These are phyloP conservation scores for Aspergillus tubingensis DNA, from an alignment of 2,329 filamentous ascomycete genomes.

Conservation along the genomic window DNA sequence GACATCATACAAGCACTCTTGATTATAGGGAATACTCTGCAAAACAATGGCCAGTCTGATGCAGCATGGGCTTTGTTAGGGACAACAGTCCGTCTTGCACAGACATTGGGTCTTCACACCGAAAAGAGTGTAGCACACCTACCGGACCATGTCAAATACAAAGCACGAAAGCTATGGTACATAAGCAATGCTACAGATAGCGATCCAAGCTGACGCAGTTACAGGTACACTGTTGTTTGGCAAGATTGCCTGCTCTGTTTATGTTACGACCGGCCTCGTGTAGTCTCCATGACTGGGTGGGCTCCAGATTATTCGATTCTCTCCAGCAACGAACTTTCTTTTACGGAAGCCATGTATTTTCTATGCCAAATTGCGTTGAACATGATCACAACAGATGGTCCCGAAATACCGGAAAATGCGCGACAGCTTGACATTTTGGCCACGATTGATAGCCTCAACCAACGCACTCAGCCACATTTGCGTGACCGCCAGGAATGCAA, in stretches of 20 bases:
- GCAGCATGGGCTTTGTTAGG: constrained; percentile 35
- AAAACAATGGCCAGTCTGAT: constrained; percentile 37
- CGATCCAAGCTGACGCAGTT: neutral
- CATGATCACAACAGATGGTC: constrained; percentile 50
- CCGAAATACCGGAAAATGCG: constrained; percentile 9
- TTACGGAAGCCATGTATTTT: constrained; percentile 31
- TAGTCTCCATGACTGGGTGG: constrained; percentile 31
- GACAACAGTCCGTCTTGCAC: constrained; percentile 34
- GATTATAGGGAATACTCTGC: constrained; percentile 54
- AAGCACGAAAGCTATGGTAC: constrained; percentile 29
- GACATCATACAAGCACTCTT: constrained; percentile 59
- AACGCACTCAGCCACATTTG: constrained; percentile 54
- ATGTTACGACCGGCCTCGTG: constrained; percentile 37
- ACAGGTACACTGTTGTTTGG: constrained; percentile 37
- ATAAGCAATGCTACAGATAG: neutral
- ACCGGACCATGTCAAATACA: constrained; percentile 28
- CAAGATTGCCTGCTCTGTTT: constrained; percentile 39
- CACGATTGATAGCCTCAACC: constrained; percentile 47
- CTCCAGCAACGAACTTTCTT: constrained; percentile 22
- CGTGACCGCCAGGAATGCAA: constrained; percentile 45
- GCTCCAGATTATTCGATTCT: constrained; percentile 18
- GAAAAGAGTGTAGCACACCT: constrained; percentile 31
- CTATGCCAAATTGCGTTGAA: constrained; percentile 29
- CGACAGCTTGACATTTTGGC: constrained; percentile 38
- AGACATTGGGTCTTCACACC: constrained; percentile 42